These are phyloP conservation scores for Tilletia walkeri DNA, from an alignment of 1,284 basidiomycete genomes.

Conservation along the genomic window DNA sequence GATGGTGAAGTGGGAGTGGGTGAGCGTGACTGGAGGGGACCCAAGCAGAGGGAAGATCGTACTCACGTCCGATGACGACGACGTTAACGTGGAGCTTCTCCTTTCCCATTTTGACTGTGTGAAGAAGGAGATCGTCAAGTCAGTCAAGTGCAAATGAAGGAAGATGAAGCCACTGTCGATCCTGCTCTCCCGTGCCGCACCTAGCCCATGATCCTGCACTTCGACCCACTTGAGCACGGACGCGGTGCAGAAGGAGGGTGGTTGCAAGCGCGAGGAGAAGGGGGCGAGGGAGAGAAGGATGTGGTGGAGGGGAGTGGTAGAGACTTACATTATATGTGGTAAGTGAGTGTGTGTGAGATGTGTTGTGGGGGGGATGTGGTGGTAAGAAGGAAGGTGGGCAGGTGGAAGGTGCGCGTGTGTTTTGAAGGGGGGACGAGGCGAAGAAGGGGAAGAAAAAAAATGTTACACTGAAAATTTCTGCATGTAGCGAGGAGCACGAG, in stretches of 20 bases:
- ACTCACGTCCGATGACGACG: conserved; percentile 53
- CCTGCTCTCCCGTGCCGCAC: background rate
- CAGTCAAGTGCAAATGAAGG: background rate
- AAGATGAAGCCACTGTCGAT: no score
- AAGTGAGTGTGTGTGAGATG: conserved; percentile 7
- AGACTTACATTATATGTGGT: conserved; percentile 2
- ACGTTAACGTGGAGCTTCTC: conserved; percentile 51
- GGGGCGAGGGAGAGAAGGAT: background rate
- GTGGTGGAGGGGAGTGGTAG: background rate
- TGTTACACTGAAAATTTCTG: no score
- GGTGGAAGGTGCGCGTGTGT: background rate
- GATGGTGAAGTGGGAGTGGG: conserved; percentile 2
- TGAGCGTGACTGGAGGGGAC: background rate
- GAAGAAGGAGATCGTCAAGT: background rate
- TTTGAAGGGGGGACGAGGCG: conserved; percentile 1
- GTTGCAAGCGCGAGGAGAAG: no score
- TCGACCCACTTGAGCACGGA: no score
- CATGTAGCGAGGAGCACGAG: background rate
- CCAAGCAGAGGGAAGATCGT: background rate
- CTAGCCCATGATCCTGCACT: background rate
- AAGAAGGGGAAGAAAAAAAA: background rate
- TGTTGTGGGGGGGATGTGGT: conserved; percentile 1
- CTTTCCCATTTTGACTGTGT: conserved; percentile 28
- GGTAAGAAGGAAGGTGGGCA: background rate
- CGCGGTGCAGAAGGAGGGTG: no score